Base-by-base conservation (phyloP, 2,329 filamentous ascomycete species). In the Epichloe hybrida region DNA sequence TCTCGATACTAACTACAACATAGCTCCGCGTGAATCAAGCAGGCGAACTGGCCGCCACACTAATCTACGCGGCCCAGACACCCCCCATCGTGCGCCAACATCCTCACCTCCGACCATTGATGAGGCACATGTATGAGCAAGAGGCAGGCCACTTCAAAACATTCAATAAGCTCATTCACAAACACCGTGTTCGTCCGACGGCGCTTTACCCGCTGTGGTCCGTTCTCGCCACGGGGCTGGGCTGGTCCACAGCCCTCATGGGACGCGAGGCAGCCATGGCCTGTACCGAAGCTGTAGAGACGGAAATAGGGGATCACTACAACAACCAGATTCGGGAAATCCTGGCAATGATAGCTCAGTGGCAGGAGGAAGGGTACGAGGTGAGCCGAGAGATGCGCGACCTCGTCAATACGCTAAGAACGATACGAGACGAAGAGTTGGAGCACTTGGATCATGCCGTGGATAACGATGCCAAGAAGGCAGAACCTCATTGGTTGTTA, bases 41-140 rank as follows among this genome's bases (percentile, higher is more conserved):
- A 23, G 93, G 93, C 63, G 93, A 98, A 70, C 80, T 98, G n/a
- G 93, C 93, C 50, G 93, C 93, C 34, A 91, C 88, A 27, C 80
- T 95, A 51, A 98, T 98, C 67, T 98, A 97, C 72, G 82, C 81
- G 1, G 83, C 88, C 2, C 93, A 98, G 67, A 91, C 82, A 1
- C 88, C 90, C 90, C 0, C 83, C n/a, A 71, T 97, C 49, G 75
- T 88, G 51, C 78, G 80, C 57, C 79, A 84, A 4, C 83, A 96
- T 65, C 91, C 93, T 1, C 86, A 95, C 64, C 81, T 98, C 17
- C 84, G 88, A 6, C 85, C 88, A 0, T 72, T 97, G 35, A 95
- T 98, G 88, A 80, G 83, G 60, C 93, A 97, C 75, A 98, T 98
- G 93, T 90, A 95, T 73, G 88, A 93, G 61, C 93, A 98, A 66